A percentile compares a stretch with the other conserved stretches of the same genome.
Evolutionary conservation across 2,329 filamentous ascomycete species (phyloP).

Genomic region (Fusarium subtropicale): DNA sequence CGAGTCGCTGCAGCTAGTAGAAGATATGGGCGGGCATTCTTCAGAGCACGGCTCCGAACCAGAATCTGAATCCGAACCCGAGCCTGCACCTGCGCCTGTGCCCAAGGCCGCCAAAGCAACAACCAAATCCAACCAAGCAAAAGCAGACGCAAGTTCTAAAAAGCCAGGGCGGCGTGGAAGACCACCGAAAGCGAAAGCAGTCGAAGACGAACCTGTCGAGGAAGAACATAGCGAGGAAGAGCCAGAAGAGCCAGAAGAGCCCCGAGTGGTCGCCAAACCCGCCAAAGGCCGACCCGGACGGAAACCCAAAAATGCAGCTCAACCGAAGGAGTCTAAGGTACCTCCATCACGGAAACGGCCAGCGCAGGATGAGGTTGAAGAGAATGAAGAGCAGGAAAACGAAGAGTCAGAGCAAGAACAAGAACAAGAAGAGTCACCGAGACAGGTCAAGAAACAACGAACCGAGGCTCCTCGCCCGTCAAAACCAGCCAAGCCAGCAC

Average conservation of each 20-base stretch:
- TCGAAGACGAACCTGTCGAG: conserved; percentile 22
- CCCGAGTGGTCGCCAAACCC: conserved; percentile 5
- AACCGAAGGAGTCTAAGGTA: conserved; percentile 29
- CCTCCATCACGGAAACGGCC: conserved; percentile 35
- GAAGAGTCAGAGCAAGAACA: conserved; percentile 38
- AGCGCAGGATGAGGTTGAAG: conserved; percentile 23
- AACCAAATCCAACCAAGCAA: conserved; percentile 10
- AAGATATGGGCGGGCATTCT: conserved; percentile 47
- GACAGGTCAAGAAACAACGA: conserved; percentile 46
- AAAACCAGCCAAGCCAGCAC: conserved; percentile 33
- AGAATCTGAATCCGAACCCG: conserved; percentile 30
- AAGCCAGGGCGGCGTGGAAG: conserved; percentile 39
- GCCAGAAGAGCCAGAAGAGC: conserved; percentile 1
- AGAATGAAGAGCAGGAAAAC: conserved; percentile 33
- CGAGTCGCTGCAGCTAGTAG: conserved; percentile 58
- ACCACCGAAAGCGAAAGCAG: conserved; percentile 35
- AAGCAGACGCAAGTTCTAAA: conserved; percentile 1
- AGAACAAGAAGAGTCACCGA: conserved; percentile 42
- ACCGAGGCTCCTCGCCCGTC: conserved; percentile 43
- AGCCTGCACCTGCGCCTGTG: conserved; percentile 6
- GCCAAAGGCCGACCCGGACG: conserved; percentile 20
- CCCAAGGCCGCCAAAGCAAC: conserved; percentile 12
- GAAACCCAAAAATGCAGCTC: conserved; percentile 30
- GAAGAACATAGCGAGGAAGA: conserved; percentile 24
- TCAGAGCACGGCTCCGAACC: conserved; percentile 31